A percentile compares a stretch with the other conserved stretches of the same genome.
These are phyloP conservation scores for Fusarium virguliforme DNA, from an alignment of 2,329 filamentous ascomycete genomes.

Conservation along the genomic window DNA sequence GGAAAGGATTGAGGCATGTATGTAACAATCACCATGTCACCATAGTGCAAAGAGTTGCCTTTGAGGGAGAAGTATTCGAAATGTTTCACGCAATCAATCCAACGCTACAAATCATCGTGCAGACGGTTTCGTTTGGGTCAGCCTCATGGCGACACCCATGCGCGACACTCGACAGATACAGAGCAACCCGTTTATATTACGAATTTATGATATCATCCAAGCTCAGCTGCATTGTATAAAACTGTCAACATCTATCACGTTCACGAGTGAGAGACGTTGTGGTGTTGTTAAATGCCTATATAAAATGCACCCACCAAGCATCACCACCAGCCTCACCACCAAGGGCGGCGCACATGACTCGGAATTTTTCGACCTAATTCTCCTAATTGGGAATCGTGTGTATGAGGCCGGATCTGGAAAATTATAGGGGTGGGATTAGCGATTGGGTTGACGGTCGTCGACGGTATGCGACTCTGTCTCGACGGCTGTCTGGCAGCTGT, in stretches of 20 bases:
- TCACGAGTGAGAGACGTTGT: neutral
- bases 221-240: neutral
- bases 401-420: neutral
- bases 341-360: no score
- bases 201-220: neutral
- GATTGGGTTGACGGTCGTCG: neutral
- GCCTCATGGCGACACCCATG: neutral
- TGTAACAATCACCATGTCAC: neutral
- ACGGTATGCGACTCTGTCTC: neutral
- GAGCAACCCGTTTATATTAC: no score
- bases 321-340: neutral
- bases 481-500: slow-evolving; percentile 13
- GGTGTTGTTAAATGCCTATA: neutral
- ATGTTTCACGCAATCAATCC: neutral
- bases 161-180: neutral
- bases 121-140: neutral
- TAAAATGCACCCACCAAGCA: neutral
- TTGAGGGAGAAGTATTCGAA: neutral
- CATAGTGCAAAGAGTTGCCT: neutral
- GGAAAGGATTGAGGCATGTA: neutral
- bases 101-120: neutral
- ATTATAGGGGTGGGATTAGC: neutral
- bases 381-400: neutral
- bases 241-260: neutral
- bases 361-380: neutral